phyloP scores from a whole-genome alignment of 768 basidiomycete genomes.

The Leucosporidium yakuticum region DNA sequence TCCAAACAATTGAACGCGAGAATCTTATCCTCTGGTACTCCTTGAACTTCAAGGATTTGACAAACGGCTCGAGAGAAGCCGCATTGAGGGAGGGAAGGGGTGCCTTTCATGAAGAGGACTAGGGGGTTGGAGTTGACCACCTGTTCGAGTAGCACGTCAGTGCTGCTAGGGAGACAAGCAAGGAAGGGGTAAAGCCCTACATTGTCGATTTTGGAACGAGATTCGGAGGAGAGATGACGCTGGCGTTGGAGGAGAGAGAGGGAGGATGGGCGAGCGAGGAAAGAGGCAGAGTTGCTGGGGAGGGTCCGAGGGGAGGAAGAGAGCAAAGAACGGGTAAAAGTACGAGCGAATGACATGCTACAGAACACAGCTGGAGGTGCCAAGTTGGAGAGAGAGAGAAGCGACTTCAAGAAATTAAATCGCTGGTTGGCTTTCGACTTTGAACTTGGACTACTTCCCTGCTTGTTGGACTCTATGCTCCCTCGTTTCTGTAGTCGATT shows the following conservation, averaged over 20 bases:
- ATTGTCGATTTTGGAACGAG: not conserved
- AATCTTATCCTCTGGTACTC: conserved; percentile 71
- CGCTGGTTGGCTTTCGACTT: too few relatives aligned
- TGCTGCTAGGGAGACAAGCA: not conserved
- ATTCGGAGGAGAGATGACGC: conserved; percentile 2
- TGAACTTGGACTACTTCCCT: too few relatives aligned
- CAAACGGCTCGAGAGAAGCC: conserved; percentile 93
- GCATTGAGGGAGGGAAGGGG: conserved; percentile 75
- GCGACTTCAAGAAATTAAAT: too few relatives aligned
- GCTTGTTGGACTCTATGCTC: too few relatives aligned
- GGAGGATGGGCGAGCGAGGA: not conserved
- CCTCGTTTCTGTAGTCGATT: too few relatives aligned
- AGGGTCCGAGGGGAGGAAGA: not conserved
- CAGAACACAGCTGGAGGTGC: too few relatives aligned
- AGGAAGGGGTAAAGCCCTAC: not conserved
- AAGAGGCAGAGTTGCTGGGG: not conserved
- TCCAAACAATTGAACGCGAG: conserved; percentile 84
- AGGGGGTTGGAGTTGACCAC: conserved; percentile 71
- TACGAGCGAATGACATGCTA: too few relatives aligned
- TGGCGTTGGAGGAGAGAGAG: not conserved
- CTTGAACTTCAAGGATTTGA: conserved; percentile 70
- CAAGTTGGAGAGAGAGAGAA: too few relatives aligned
- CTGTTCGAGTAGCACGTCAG: conserved; percentile 31
- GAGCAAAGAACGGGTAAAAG: not conserved
- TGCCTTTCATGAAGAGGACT: conserved; percentile 98